phyloP scores from a whole-genome alignment of 2,329 filamentous ascomycete genomes.

The Xylariomycetidae sp. region DNA sequence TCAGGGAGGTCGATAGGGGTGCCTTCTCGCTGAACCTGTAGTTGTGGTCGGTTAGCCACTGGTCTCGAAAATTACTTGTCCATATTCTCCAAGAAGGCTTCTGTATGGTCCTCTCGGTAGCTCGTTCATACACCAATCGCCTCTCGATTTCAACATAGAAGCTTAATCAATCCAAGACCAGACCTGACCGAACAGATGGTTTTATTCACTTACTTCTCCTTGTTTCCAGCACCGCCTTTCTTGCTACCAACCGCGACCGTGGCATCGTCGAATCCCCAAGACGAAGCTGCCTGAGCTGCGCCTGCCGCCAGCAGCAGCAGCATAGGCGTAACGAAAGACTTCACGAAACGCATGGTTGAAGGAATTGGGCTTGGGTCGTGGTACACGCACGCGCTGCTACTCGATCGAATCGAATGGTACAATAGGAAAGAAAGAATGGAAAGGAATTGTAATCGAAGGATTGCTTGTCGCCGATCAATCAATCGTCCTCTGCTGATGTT shows the following conservation, averaged over 20 bases:
- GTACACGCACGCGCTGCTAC: too few species aligned
- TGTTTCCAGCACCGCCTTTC: slow-evolving; percentile 54
- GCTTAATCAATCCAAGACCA: neutral
- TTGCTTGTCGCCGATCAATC: too few species aligned
- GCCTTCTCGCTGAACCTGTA: slow-evolving; percentile 56
- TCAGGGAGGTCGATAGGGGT: slow-evolving; percentile 58
- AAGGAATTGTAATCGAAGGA: too few species aligned
- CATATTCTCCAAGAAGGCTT: too few species aligned
- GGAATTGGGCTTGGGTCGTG: too few species aligned
- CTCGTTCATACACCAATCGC: neutral
- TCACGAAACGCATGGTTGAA: slow-evolving; percentile 40
- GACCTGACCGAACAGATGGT: neutral
- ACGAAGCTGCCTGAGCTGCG: slow-evolving; percentile 48
- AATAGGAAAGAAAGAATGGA: too few species aligned
- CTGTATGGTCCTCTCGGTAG: slow-evolving; percentile 3
- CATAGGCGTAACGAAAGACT: slow-evolving; percentile 34
- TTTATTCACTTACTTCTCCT: slow-evolving; percentile 57
- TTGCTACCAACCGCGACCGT: slow-evolving; percentile 62
- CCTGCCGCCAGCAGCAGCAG: slow-evolving; percentile 46
- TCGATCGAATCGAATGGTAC: too few species aligned
- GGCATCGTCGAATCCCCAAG: slow-evolving; percentile 73
- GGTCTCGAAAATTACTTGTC: too few species aligned
- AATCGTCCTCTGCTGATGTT: too few species aligned
- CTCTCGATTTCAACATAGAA: neutral
- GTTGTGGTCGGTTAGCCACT: too few species aligned